Conservation (phyloP, 176 grass and related monocot species). For the Musa schizocarpa region DNA sequence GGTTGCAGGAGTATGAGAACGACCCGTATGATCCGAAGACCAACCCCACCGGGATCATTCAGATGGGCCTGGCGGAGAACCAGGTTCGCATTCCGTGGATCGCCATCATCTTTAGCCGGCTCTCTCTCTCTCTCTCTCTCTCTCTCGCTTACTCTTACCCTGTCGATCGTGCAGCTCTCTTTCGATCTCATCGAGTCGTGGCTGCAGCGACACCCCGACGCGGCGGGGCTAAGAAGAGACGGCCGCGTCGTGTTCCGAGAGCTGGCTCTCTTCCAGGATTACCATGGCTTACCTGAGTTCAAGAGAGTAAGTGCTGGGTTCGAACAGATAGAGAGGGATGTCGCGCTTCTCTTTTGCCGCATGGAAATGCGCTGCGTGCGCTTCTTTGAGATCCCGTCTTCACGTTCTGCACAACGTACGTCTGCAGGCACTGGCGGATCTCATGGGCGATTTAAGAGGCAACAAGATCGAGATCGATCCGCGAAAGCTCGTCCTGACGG, state of each 20-base stretch:
- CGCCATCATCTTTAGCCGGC: too few species aligned
- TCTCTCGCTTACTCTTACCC: too few species aligned
- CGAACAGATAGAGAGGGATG: too few species aligned
- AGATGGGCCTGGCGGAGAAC: slow-evolving; percentile 51
- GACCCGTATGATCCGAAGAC: slow-evolving; percentile 48
- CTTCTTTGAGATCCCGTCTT: too few species aligned
- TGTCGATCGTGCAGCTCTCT: too few species aligned
- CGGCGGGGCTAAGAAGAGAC: slow-evolving; percentile 36
- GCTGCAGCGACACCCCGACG: slow-evolving; percentile 47
- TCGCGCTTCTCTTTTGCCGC: too few species aligned
- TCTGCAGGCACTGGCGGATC: slow-evolving; percentile 61
- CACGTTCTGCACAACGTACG: too few species aligned
- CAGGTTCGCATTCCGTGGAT: slow-evolving; percentile 21
- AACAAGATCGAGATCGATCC: slow-evolving; percentile 49
- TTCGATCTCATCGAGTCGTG: too few species aligned
- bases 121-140: slow-evolving; percentile 49
- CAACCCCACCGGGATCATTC: slow-evolving; percentile 40
- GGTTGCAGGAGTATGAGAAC: slow-evolving; percentile 77
- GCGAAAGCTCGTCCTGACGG: slow-evolving; percentile 62
- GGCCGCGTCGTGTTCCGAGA: slow-evolving; percentile 63
- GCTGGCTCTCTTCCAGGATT: slow-evolving; percentile 93
- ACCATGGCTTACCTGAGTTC: slow-evolving; percentile 76
- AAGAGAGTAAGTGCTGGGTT: slow-evolving; percentile 42
- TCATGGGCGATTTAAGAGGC: slow-evolving; percentile 62
- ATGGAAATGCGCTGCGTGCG: too few species aligned